Base-by-base conservation (phyloP, 1,284 basidiomycete genomes). In the Sutorius eximius region DNA sequence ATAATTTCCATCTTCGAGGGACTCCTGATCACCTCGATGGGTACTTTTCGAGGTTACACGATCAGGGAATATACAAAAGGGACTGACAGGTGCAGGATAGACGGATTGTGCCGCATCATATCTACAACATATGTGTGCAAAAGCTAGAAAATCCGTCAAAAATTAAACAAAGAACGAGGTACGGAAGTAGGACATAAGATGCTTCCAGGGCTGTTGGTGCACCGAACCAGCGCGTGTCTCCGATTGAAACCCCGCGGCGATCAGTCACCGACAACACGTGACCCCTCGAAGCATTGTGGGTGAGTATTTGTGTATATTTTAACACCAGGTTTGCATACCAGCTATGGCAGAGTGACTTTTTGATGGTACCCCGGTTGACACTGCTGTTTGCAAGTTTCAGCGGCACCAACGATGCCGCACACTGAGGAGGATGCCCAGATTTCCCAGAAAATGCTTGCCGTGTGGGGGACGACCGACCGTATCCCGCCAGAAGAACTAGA, bases 1-100 rank as follows among this genome's bases (percentile, higher is more conserved):
- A 54, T 22, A 34, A 24, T 49, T 61, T 36, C 56, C 59, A 61
- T 61, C 56, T 45, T 55, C 42, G 49, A 59, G 22, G 4, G 18
- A 16, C 11, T 3, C 38, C 18, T 34, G 20, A 32, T 22, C 37
- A 33, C 44, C 15, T 38, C 38, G 29, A 29, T 38, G 9, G 11
- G 9, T 27, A 33, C 18, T 42, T 52, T 24, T 32, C 20, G 37
- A 58, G 7, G n/a, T 49, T 42, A 56, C 37, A 30, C 15, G 7
- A 33, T 29, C 40, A 18, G 22, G 22, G 52, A 29, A 29, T 38
- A 36, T 40, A 18, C n/a, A 15, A 43, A 41, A 43, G 16, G 6
- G 15, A 44, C 16, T 24, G 12, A 34, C 22, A 12, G n/a, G 7
- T 27, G 13, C 6, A 32, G n/a, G 1, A 12, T 2, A 36, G 30